Evolutionary conservation across 2,329 filamentous ascomycete species (phyloP), one percentile per base, ranked within the genome.

Genomic region (Cucurbitaria berberidis): DNA sequence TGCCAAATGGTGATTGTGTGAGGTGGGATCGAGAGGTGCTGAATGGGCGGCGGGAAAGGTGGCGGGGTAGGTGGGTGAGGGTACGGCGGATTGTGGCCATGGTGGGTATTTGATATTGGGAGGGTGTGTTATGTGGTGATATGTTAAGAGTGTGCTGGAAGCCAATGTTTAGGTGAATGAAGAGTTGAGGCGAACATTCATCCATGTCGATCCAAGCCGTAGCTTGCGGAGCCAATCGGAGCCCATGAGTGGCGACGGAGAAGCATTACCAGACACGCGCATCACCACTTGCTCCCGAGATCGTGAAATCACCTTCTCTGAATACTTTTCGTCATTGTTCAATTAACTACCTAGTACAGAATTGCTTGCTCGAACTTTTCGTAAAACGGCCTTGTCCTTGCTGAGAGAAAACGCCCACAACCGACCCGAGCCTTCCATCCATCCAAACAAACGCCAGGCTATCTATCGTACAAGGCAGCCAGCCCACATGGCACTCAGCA

Each of bases 41-140:
- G 46, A 68, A 56, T 21, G 53, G 38, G 56, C 58, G 52, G 36
- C 57, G 63, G 42, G 65, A 68, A 53, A 73, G 63, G 29, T 55
- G 64, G 45, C 69, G 66, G 15, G 67, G 69, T 24, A 70, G 58
- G 26, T 54, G 60, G 21, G 47, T 24, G 21, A 64, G 8, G 29
- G 55, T 51, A 48, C 55, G 54, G 8, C 54, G 64, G 62, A 68
- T 68, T 29, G 54, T 58, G 38, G 42, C 18, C 34, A 44, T 35
- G 35, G 53, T 45, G 27, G 5, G 22, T 11, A 21, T 16, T 30
- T 30, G 10, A 18, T 19, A 11, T 30, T 39, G 24, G n/a, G 16
- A 29, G 9, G 10, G 42, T 24, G 30, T 16, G 30, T 6, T 52
- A 21, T 29, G 43, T 38, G 32, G 24, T 39, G 18, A 32, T 38